Percentiles rank a stretch among this genome's conserved stretches.
These are phyloP conservation scores for Nakazawaea populi DNA, from an alignment of 805 yeast species.

Conservation along the genomic window DNA sequence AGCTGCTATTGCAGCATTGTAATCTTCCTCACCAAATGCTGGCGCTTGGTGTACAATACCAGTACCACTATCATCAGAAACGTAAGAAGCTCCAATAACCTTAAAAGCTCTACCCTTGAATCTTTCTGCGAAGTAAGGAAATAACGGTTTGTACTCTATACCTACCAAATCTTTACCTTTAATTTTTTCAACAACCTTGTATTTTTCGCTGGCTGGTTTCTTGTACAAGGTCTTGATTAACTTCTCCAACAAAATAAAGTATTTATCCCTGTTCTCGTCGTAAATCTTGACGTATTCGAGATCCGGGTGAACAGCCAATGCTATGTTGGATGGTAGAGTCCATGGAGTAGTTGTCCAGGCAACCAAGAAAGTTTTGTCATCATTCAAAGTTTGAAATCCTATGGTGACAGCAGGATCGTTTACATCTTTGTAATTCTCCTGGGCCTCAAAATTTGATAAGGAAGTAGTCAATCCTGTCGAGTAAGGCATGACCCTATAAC, in stretches of 20 bases:
- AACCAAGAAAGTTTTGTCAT: conserved; percentile 76
- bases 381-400: conserved; percentile 76
- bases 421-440: conserved; percentile 95
- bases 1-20: conserved; percentile 65
- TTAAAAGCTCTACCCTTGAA: conserved; percentile 76
- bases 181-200: conserved; percentile 72
- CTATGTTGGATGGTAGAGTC: conserved; percentile 95
- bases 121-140: conserved; percentile 69
- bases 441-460: conserved; percentile 95
- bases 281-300: conserved; percentile 88
- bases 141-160: conserved; percentile 74
- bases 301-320: conserved; percentile 85
- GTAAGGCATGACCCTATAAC: conserved; percentile 97
- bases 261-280: conserved; percentile 79
- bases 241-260: conserved; percentile 80
- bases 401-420: conserved; percentile 94
- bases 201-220: conserved; percentile 89
- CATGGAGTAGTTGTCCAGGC: conserved; percentile 99
- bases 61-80: conserved; percentile 93
- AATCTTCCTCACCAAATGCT: conserved; percentile 99
- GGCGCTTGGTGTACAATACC: conserved; percentile 99
- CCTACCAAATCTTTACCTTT: conserved; percentile 80
- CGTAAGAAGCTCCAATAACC: conserved; percentile 79
- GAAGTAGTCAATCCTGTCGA: conserved; percentile 98
- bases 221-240: conserved; percentile 83